Evolutionary conservation across 345 rosid species (phyloP).

Genomic region (Bretschneidera sinensis): DNA sequence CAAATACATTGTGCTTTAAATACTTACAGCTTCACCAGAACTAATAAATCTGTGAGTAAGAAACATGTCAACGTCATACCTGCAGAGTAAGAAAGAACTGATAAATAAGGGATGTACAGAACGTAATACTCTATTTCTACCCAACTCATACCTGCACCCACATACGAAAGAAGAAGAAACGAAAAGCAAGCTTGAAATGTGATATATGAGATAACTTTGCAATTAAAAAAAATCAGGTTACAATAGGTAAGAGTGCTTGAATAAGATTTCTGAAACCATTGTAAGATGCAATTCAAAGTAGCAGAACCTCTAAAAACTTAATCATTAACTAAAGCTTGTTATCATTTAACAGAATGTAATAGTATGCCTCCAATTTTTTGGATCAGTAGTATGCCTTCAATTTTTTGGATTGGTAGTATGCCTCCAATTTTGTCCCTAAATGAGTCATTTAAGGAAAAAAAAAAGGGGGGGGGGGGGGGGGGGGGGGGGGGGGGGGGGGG

Average conservation of each 20-base stretch:
- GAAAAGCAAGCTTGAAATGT: too few species aligned
- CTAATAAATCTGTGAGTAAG: slow-evolving; percentile 38
- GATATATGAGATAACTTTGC: too few species aligned
- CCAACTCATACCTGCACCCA: neutral
- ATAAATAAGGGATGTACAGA: neutral
- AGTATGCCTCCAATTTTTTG: too few species aligned
- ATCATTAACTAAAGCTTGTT: too few species aligned
- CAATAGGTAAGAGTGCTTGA: too few species aligned
- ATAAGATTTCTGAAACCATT: neutral
- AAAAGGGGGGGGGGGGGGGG: too few species aligned
- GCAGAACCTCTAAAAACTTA: too few species aligned
- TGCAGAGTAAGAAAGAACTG: slow-evolving; percentile 13
- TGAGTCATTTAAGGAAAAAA: too few species aligned
- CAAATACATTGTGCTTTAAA: neutral
- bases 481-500: too few species aligned
- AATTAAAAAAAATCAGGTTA: too few species aligned
- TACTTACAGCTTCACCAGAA: slow-evolving; percentile 59
- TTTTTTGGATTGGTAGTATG: neutral
- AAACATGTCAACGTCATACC: slow-evolving; percentile 59
- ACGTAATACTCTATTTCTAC: neutral
- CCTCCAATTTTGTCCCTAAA: neutral
- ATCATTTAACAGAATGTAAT: too few species aligned
- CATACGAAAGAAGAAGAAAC: neutral
- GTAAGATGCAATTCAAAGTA: neutral
- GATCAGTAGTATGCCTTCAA: neutral